phyloP scores from a whole-genome alignment of 2,329 filamentous ascomycete genomes.

The Aspergillus puulaauensis region DNA sequence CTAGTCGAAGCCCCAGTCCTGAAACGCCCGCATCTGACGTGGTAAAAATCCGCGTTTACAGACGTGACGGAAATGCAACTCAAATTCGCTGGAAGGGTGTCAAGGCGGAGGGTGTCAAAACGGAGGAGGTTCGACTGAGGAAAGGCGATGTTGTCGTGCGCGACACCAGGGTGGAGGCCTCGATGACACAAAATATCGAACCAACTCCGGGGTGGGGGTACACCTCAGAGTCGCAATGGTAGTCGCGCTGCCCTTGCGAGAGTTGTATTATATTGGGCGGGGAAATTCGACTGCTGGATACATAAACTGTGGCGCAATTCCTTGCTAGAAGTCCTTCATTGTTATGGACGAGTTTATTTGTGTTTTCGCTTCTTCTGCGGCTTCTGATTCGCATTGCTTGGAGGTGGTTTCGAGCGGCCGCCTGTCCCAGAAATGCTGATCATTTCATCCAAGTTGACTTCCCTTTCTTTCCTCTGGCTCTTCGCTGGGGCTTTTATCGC shows the following conservation, averaged over 20 bases:
- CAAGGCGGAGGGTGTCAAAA: not conserved
- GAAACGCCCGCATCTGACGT: slow-evolving; percentile 2
- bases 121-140: slow-evolving; percentile 5
- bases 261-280: not conserved
- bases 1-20: not conserved
- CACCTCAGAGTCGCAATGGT: not conserved
- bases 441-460: slow-evolving; percentile 21
- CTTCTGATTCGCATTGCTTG: slow-evolving; percentile 14
- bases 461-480: slow-evolving; percentile 12
- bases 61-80: not conserved
- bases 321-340: not conserved
- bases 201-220: not conserved
- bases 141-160: slow-evolving; percentile 8
- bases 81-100: not conserved
- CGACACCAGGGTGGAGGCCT: not conserved
- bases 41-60: slow-evolving; percentile 10
- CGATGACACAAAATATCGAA: not conserved
- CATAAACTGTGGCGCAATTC: not conserved
- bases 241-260: not conserved
- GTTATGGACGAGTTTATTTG: slow-evolving; percentile 14
- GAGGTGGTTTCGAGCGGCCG: slow-evolving; percentile 10
- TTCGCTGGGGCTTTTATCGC: slow-evolving; percentile 1
- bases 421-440: slow-evolving; percentile 36
- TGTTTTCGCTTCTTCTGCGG: slow-evolving; percentile 27
- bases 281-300: not conserved